Evolutionary conservation across 768 basidiomycete genomes (phyloP).

Genomic region (Porphyrellus cyaneotinctus): DNA sequence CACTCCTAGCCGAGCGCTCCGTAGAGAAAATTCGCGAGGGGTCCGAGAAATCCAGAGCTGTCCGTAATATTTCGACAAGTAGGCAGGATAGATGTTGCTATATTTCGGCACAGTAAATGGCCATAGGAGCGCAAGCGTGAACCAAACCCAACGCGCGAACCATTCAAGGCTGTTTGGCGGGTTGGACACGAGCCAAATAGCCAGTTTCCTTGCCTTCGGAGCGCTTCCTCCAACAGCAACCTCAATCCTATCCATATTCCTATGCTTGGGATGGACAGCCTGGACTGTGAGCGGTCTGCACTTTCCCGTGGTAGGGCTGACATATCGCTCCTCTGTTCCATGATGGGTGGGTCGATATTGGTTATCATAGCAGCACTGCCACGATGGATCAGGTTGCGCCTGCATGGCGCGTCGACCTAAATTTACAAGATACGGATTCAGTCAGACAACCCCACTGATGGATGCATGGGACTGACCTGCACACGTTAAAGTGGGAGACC

Average conservation of each 20-base stretch:
- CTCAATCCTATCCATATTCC: neutral
- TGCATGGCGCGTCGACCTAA: neutral
- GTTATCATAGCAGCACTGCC: slow-evolving; percentile 15
- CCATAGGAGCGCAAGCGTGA: slow-evolving; percentile 16
- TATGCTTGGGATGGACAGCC: slow-evolving; percentile 14
- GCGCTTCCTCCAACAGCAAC: neutral
- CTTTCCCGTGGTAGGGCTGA: slow-evolving; percentile 23
- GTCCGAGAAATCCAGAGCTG: slow-evolving; percentile 25
- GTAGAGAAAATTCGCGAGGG: slow-evolving; percentile 20
- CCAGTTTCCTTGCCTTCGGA: slow-evolving; percentile 10
- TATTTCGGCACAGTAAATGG: slow-evolving; percentile 3
- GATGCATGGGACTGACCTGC: no score
- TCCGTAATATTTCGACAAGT: slow-evolving; percentile 17
- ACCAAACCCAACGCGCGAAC: slow-evolving; percentile 19
- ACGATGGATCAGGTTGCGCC: no score
- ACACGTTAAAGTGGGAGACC: neutral
- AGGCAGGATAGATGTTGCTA: slow-evolving; percentile 13
- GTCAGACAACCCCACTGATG: neutral
- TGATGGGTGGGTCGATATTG: slow-evolving; percentile 19
- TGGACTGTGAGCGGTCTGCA: slow-evolving; percentile 25
- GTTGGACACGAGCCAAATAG: slow-evolving; percentile 15
- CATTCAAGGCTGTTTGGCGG: no score
- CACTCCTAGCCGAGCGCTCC: neutral
- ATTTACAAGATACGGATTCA: slow-evolving; percentile 1
- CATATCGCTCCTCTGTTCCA: slow-evolving; percentile 16